Conservation (phyloP, 129 eudicot genomes). For the Centrapalus pauciflorus region DNA sequence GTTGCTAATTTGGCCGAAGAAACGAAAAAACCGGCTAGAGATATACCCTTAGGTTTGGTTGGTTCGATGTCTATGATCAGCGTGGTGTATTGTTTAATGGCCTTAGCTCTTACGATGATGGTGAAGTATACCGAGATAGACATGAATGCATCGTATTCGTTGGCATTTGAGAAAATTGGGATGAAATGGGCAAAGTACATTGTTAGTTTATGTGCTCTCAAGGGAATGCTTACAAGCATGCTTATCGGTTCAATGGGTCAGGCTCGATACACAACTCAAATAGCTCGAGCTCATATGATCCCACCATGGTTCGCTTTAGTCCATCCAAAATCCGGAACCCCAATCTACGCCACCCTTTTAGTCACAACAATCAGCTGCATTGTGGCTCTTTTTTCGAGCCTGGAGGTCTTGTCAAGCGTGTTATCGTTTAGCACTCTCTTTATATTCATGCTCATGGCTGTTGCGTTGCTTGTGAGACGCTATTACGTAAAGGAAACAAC, state of each 20-base stretch:
- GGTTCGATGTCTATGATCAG: conserved; percentile 73
- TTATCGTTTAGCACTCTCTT: conserved; percentile 76
- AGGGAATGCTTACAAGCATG: conserved; percentile 85
- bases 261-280: conserved; percentile 72
- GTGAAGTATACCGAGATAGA: conserved; percentile 66
- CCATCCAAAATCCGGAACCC: conserved; percentile 73
- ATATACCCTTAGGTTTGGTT: conserved; percentile 71
- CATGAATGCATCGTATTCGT: conserved; percentile 65
- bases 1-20: conserved; percentile 93
- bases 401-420: conserved; percentile 77
- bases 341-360: conserved; percentile 59
- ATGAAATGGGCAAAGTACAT: conserved; percentile 84
- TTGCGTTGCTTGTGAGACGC: conserved; percentile 71
- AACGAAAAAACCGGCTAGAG: conserved; percentile 55
- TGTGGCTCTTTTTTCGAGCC: conserved; percentile 65
- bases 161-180: conserved; percentile 63
- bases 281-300: conserved; percentile 67
- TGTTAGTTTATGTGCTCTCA: conserved; percentile 60
- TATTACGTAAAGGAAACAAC: conserved; percentile 63
- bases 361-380: conserved; percentile 48
- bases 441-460: conserved; percentile 88
- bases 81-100: conserved; percentile 72
- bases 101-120: conserved; percentile 66
- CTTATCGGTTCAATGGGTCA: conserved; percentile 89
- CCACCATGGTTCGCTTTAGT: conserved; percentile 63